Evolutionary conservation across 495 filamentous ascomycete genomes (phyloP).

Genomic region (Paragyromitra xinjiangensis): DNA sequence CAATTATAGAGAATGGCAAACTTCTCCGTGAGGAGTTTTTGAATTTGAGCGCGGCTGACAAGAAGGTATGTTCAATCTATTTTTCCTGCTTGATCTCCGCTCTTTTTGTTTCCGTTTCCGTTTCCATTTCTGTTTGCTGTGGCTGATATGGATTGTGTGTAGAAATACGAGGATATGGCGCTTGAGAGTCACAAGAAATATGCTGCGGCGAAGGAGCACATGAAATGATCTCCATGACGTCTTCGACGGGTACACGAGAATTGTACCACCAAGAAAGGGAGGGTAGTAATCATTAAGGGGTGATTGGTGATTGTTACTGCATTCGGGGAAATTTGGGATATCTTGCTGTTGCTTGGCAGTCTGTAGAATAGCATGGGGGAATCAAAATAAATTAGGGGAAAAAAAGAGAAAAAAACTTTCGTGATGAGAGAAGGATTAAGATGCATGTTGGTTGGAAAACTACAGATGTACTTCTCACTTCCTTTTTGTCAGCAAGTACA

Average conservation of each 20-base stretch:
- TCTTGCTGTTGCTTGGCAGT: conserved; percentile 4
- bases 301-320: conserved; percentile 12
- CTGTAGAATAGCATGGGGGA: conserved; percentile 32
- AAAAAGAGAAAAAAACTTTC: conserved; percentile 1
- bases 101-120: background rate
- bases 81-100: background rate
- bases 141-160: conserved; percentile 19
- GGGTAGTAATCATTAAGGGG: conserved; percentile 7
- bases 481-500: conserved; percentile 11
- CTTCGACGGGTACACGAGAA: background rate
- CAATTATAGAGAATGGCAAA: background rate
- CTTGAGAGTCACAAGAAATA: background rate
- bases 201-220: background rate
- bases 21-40: background rate
- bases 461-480: conserved; percentile 3
- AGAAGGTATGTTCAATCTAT: conserved; percentile 34
- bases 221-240: background rate
- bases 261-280: background rate
- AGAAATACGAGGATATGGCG: conserved; percentile 39
- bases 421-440: background rate
- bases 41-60: conserved; percentile 18
- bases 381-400: conserved; percentile 4
- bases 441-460: conserved; percentile 10
- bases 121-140: too few species aligned
- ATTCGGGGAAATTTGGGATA: background rate